Conservation (phyloP, 768 basidiomycete species). For the Trametes cingulata region DNA sequence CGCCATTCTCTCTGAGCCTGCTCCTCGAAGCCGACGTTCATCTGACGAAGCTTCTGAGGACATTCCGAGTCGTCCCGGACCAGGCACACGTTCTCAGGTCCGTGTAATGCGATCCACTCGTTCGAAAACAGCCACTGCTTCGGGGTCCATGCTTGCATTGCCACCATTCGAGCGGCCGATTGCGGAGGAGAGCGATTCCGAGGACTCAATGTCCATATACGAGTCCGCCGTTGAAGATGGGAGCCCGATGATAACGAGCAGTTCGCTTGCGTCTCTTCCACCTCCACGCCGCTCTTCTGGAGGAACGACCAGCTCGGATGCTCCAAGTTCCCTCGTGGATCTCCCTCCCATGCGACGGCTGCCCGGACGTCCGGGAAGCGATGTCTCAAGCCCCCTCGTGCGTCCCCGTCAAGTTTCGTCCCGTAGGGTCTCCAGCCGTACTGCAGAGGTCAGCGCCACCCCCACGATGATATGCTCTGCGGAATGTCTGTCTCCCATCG, state of each 20-base stretch:
- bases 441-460: background rate
- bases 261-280: background rate
- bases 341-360: background rate
- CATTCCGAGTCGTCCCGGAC: background rate
- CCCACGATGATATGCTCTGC: background rate
- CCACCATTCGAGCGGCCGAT: background rate
- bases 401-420: background rate
- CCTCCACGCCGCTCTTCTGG: constrained; percentile 2
- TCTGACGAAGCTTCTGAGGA: background rate
- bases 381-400: background rate
- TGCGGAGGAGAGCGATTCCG: background rate
- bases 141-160: background rate
- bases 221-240: constrained; percentile 8
- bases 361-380: background rate
- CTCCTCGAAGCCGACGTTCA: background rate
- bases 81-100: background rate
- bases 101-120: background rate
- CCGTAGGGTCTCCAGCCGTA: background rate
- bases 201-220: constrained; percentile 1
- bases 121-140: no score
- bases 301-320: background rate
- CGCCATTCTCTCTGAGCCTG: background rate
- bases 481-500: background rate
- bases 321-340: background rate
- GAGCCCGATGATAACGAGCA: background rate